Percentiles rank a stretch among this genome's conserved stretches.
phyloP scores from a whole-genome alignment of 2,329 filamentous ascomycete genomes.

The Phyllosticta citribraziliensis region DNA sequence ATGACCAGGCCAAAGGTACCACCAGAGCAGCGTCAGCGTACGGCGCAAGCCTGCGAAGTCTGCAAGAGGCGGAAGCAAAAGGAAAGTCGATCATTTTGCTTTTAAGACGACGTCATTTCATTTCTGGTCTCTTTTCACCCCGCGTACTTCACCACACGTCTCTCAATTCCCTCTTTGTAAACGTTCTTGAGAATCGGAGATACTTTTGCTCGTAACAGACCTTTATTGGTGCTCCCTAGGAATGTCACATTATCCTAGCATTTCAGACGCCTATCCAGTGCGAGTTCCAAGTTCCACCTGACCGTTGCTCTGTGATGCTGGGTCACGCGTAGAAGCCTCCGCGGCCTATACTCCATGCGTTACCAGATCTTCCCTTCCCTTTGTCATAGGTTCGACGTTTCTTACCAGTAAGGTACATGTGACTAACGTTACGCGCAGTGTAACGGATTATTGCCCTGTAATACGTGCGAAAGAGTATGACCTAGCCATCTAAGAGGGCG shows the following conservation, averaged over 20 bases:
- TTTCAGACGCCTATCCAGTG: background rate
- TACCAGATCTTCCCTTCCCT: background rate
- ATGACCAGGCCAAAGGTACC: conserved; percentile 49
- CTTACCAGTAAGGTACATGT: background rate
- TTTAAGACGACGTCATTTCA: background rate
- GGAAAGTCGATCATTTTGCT: conserved; percentile 28
- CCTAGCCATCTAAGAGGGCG: background rate
- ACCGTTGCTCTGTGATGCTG: background rate
- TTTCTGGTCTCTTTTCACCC: background rate
- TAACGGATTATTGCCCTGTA: conserved; percentile 49
- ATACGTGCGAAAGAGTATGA: conserved; percentile 47
- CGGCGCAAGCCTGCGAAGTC: conserved; percentile 52
- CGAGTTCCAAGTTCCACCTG: background rate
- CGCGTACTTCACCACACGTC: background rate
- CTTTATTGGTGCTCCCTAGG: background rate
- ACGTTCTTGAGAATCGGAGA: background rate
- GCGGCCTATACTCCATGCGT: background rate
- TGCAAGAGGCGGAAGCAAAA: conserved; percentile 61
- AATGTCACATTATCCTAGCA: background rate
- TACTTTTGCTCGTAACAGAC: background rate
- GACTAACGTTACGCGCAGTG: conserved; percentile 34
- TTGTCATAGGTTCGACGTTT: background rate
- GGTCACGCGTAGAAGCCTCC: background rate
- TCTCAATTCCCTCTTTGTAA: background rate
- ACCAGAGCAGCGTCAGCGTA: conserved; percentile 52